Evolutionary conservation across 1,139 yeast genomes (phyloP).

Genomic region (Hemisphaericaspora xylofermentans): DNA sequence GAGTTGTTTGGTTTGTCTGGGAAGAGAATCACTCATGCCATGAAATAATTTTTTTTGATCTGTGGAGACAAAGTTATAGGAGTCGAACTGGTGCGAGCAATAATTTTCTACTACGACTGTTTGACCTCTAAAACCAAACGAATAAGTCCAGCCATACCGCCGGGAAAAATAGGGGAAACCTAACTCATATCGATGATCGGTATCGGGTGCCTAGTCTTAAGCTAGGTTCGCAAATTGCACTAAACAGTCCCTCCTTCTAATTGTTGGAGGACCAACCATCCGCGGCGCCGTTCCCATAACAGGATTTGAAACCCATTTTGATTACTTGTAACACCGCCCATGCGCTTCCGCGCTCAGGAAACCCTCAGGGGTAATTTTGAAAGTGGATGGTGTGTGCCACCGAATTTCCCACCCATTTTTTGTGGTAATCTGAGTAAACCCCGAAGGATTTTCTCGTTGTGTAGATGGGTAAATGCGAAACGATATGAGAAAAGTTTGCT

Average conservation of each 20-base stretch:
- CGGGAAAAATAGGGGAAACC: conserved; percentile 25
- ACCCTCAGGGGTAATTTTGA: conserved; percentile 58
- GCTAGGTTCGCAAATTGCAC: conserved; percentile 72
- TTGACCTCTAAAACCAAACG: not conserved
- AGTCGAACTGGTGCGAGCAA: conserved; percentile 1
- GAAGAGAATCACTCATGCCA: no score
- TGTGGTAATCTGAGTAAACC: conserved; percentile 12
- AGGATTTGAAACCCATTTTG: conserved; percentile 19
- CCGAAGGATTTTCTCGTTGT: conserved; percentile 28
- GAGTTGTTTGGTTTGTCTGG: no score
- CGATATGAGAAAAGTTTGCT: conserved; percentile 45
- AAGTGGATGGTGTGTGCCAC: conserved; percentile 64
- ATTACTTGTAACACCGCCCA: conserved; percentile 76
- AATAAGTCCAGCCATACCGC: not conserved
- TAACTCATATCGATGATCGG: conserved; percentile 67
- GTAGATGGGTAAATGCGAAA: conserved; percentile 72
- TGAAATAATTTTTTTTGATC: no score
- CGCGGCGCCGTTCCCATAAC: conserved; percentile 71
- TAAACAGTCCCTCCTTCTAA: conserved; percentile 51
- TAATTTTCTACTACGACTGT: not conserved
- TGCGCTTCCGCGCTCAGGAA: conserved; percentile 63
- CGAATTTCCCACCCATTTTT: conserved; percentile 80
- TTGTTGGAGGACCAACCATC: conserved; percentile 58
- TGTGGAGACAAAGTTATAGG: no score
- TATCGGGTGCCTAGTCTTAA: conserved; percentile 60